Conservation (phyloP, 2,329 filamentous ascomycete genomes). For the Cercospora sp. region DNA sequence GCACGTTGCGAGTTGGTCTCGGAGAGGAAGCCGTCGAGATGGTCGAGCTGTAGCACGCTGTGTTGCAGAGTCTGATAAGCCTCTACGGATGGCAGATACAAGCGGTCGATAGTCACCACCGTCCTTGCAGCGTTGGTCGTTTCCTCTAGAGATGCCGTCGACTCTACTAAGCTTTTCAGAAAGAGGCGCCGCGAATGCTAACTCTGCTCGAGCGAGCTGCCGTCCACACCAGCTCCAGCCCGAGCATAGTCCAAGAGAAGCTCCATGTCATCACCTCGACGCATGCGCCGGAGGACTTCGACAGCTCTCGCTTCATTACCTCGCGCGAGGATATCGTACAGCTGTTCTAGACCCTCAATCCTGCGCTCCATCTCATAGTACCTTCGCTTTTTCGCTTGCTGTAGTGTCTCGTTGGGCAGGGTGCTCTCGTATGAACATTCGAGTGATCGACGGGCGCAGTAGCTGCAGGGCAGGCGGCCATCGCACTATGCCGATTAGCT, state of each 20-base stretch:
- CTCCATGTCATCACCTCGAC: conserved; percentile 5
- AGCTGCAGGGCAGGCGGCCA: conserved; percentile 4
- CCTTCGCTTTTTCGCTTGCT: conserved; percentile 8
- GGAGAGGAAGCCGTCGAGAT: conserved; percentile 3
- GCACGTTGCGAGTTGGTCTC: not conserved
- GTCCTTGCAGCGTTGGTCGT: not conserved
- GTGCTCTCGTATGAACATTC: conserved; percentile 8
- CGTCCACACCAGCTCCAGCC: not conserved
- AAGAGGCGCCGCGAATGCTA: not conserved
- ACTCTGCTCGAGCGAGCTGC: not conserved
- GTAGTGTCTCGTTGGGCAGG: conserved; percentile 8
- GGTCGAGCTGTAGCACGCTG: conserved; percentile 2
- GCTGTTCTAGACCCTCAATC: not conserved
- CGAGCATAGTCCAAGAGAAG: not conserved
- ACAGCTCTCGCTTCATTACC: conserved; percentile 4
- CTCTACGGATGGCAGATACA: not conserved
- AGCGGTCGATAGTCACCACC: not conserved
- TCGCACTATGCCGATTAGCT: conserved; percentile 7
- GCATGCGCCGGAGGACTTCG: conserved; percentile 6
- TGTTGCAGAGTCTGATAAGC: conserved; percentile 7
- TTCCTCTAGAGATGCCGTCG: conserved; percentile 3
- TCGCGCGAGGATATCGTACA: conserved; percentile 2
- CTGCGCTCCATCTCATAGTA: not conserved
- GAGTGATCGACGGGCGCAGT: conserved; percentile 10
- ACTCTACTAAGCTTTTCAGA: conserved; percentile 3